phyloP scores from a whole-genome alignment of 257 asterid genomes.

The Haberlea rhodopensis region DNA sequence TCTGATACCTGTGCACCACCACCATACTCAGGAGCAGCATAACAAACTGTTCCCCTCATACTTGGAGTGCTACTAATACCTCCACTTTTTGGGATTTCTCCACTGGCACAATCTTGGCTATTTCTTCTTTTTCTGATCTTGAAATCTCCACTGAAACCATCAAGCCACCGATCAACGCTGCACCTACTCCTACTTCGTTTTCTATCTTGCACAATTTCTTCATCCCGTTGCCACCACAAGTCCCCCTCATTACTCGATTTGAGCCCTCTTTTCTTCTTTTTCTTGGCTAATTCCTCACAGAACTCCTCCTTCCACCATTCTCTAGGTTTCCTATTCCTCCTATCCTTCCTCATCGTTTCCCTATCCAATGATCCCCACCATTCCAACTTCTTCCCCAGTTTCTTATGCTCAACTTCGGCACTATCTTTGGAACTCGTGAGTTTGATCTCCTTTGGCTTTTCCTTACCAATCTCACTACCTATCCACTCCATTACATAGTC shows the following conservation, averaged over 20 bases:
- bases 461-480: conserved; percentile 81
- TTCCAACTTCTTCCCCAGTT: conserved; percentile 60
- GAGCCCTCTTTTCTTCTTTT: conserved; percentile 47
- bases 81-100: conserved; percentile 78
- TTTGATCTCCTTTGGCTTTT: conserved; percentile 67
- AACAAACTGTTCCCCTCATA: conserved; percentile 95
- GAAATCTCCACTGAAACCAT: conserved; percentile 82
- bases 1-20: conserved; percentile 74
- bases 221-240: conserved; percentile 82
- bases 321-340: conserved; percentile 56
- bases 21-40: conserved; percentile 80
- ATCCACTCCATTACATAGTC: conserved; percentile 97
- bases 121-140: conserved; percentile 56
- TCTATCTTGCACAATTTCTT: conserved; percentile 41
- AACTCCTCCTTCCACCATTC: conserved; percentile 99
- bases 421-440: conserved; percentile 40
- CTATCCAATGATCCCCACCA: conserved; percentile 76
- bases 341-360: conserved; percentile 46
- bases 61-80: conserved; percentile 96
- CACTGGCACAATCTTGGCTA: conserved; percentile 71
- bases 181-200: conserved; percentile 51
- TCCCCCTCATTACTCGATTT: conserved; percentile 43
- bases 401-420: conserved; percentile 42
- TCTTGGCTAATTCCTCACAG: conserved; percentile 74
- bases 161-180: conserved; percentile 85